Evolutionary conservation across 306 rosid genomes (phyloP).

Genomic region (Urtica urens): DNA sequence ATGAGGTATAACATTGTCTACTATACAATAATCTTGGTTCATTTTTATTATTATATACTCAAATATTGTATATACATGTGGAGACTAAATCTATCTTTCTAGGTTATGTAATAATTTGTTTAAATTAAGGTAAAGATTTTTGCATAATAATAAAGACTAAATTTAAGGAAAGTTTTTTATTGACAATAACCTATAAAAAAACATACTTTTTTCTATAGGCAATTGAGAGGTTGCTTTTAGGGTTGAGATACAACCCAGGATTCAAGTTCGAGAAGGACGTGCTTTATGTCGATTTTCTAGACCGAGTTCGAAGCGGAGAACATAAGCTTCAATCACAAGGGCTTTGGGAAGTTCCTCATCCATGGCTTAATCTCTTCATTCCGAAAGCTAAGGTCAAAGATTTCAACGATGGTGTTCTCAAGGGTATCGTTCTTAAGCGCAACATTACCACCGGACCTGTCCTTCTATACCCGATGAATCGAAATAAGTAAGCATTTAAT

Average conservation of each 20-base stretch:
- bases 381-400: slow-evolving; percentile 54
- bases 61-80: too few species aligned
- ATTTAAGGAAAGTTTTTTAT: too few species aligned
- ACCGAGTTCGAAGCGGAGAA: slow-evolving; percentile 71
- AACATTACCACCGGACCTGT: slow-evolving; percentile 62
- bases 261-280: slow-evolving; percentile 53
- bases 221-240: slow-evolving; percentile 33
- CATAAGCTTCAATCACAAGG: slow-evolving; percentile 65
- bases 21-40: neutral
- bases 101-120: too few species aligned
- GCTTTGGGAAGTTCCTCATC: slow-evolving; percentile 87
- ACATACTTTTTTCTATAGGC: slow-evolving; percentile 24
- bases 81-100: too few species aligned
- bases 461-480: slow-evolving; percentile 67
- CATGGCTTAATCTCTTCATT: slow-evolving; percentile 74
- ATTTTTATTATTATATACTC: too few species aligned
- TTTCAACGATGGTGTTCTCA: slow-evolving; percentile 50
- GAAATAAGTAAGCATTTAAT: slow-evolving; percentile 66
- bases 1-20: slow-evolving; percentile 53
- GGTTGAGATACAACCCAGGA: slow-evolving; percentile 47
- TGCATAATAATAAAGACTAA: too few species aligned
- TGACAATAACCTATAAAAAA: too few species aligned
- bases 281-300: slow-evolving; percentile 50
- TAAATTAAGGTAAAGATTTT: too few species aligned
- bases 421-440: slow-evolving; percentile 44